Evolutionary conservation across 345 rosid genomes (phyloP), one percentile per base, ranked within the genome.

Genomic region (Acer yangbiense): DNA sequence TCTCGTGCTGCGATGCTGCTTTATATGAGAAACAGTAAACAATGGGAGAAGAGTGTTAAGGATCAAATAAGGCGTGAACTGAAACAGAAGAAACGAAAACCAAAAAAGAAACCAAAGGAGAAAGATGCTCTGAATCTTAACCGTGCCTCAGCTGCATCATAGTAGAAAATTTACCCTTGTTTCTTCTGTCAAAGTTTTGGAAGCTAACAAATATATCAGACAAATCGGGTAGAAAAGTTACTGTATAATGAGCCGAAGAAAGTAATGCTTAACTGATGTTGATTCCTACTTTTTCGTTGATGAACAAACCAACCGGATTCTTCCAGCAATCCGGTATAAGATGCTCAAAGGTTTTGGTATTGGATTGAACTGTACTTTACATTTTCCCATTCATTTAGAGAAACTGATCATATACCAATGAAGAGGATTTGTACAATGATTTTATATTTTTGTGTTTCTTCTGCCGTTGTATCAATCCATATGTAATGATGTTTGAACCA

Each of bases 1-100:
- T 94, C 98, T 16, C 83, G 97, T 46, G 98, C 97, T 23, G 93
- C 97, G 0, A 96, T 96, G 99, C 82, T 96, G 83, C 92, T 96
- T 32, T 96, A 94, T 80, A 82, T 85, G 81, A 92, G 83, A 83
- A 81, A 85, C 89, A 88, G 61, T 72, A 91, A 81, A 82, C 85
- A 86, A 46, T 92, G 99, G 99, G 97, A 95, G 90, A 90, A 79
- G 76, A 83, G 80, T 35, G 78, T 73, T 17, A 94, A 89, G 82
- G 90, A 88, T 83, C 93, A 89, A 80, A 78, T 55, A 18, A 88
- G 86, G 69, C 79, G 87, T 74, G 82, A 86, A 78, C 85, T 82
- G 76, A 90, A 88, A 84, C 93, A 91, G 80, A 91, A 86, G 87
- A 89, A 93, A 67, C 89, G 89, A 78, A 92, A 87, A 83, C 86